phyloP scores from a whole-genome alignment of 441 rosid species.

The Adansonia grandidieri region DNA sequence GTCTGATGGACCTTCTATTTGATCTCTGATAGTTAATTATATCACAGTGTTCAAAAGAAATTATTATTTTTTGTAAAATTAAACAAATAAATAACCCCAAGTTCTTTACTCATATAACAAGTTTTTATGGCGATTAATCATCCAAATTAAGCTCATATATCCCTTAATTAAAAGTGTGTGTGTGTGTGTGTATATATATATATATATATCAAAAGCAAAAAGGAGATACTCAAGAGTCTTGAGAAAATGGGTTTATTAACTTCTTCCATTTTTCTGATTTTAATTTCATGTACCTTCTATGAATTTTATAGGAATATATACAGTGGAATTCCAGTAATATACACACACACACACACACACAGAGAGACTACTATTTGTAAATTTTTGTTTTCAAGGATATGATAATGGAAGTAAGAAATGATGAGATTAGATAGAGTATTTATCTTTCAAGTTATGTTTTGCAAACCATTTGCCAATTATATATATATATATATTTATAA shows the following conservation, averaged over 20 bases:
- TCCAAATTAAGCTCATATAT: background rate
- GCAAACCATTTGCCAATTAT: background rate
- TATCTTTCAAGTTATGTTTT: too few relatives aligned
- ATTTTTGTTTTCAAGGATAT: background rate
- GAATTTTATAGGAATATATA: too few relatives aligned
- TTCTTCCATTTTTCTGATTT: background rate
- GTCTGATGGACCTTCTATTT: constrained; percentile 30
- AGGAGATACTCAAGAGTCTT: too few relatives aligned
- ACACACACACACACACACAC: too few relatives aligned
- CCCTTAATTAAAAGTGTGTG: background rate
- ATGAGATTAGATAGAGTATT: background rate
- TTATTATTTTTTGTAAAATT: background rate
- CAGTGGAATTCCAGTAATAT: too few relatives aligned
- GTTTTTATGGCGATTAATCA: background rate
- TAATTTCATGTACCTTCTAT: too few relatives aligned
- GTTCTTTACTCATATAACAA: background rate
- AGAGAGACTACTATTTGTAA: background rate
- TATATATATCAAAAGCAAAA: too few relatives aligned
- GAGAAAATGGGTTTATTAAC: background rate
- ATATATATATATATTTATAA: background rate
- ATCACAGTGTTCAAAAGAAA: background rate
- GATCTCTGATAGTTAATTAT: constrained; percentile 10
- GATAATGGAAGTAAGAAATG: background rate
- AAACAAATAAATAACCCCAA: background rate
- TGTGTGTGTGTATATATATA: too few relatives aligned